phyloP scores from a whole-genome alignment of 2,329 filamentous ascomycete species.

The Botrytis fragariae region DNA sequence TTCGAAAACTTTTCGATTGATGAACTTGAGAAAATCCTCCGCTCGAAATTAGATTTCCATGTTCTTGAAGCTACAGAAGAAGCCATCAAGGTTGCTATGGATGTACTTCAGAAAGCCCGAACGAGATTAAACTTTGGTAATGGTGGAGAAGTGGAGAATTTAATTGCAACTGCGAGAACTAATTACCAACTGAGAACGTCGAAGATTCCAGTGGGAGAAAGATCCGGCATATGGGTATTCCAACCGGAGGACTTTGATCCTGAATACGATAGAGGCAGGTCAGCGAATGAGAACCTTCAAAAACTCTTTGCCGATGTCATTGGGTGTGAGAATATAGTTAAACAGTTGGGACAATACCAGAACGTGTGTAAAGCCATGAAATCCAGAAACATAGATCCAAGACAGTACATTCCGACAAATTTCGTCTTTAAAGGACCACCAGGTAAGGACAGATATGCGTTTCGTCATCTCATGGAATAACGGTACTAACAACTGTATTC shows the following conservation, averaged over 20 bases:
- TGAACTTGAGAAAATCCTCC: slow-evolving; percentile 53
- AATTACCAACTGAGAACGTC: slow-evolving; percentile 44
- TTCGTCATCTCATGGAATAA: too few relatives aligned
- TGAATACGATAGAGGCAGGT: slow-evolving; percentile 46
- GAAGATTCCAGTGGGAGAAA: slow-evolving; percentile 29
- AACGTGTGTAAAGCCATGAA: slow-evolving; percentile 46
- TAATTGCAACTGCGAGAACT: slow-evolving; percentile 51
- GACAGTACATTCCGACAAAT: slow-evolving; percentile 51
- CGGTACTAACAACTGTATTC: background rate
- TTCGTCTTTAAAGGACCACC: slow-evolving; percentile 54
- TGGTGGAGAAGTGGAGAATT: slow-evolving; percentile 67
- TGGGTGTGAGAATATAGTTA: slow-evolving; percentile 49
- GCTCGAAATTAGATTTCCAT: slow-evolving; percentile 48
- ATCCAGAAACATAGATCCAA: slow-evolving; percentile 46
- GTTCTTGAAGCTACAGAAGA: slow-evolving; percentile 45
- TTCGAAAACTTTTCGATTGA: slow-evolving; percentile 65
- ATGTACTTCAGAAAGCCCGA: slow-evolving; percentile 57
- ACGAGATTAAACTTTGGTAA: slow-evolving; percentile 68
- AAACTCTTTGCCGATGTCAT: slow-evolving; percentile 50
- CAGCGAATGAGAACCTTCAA: slow-evolving; percentile 42
- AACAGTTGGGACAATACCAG: slow-evolving; percentile 48
- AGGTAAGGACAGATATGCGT: slow-evolving; percentile 25
- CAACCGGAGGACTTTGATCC: slow-evolving; percentile 48
- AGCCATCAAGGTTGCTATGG: slow-evolving; percentile 51
- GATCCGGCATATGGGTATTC: slow-evolving; percentile 24